Evolutionary conservation across 345 rosid genomes (phyloP).

Genomic region (Syzygium oleosum): DNA sequence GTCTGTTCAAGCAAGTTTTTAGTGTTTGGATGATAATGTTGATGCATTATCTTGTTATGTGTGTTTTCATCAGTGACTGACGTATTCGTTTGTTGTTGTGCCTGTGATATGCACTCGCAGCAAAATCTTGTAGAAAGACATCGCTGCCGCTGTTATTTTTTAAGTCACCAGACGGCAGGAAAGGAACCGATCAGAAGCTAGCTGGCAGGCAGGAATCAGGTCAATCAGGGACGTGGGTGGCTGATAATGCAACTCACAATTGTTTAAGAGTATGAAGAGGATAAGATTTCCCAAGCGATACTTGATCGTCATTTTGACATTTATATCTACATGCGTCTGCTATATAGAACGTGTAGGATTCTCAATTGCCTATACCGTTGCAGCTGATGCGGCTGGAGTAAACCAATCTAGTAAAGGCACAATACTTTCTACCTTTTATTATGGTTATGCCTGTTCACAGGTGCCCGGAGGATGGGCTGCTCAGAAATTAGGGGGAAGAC

Average conservation of each 20-base stretch:
- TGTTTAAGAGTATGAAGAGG: constrained; percentile 26
- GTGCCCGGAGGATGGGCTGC: constrained; percentile 99
- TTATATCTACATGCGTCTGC: constrained; percentile 79
- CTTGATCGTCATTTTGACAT: constrained; percentile 73
- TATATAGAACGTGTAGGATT: constrained; percentile 96
- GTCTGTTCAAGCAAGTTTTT: not conserved
- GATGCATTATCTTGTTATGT: not conserved
- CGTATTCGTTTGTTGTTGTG: not conserved
- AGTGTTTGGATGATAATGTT: not conserved
- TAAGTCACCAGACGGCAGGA: not conserved
- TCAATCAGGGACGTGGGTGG: not conserved
- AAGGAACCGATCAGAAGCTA: not conserved
- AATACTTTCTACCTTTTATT: constrained; percentile 77
- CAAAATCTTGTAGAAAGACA: not conserved
- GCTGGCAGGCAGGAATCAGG: not conserved
- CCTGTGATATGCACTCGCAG: not conserved
- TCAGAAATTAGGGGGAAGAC: constrained; percentile 84
- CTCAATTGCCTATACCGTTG: constrained; percentile 87
- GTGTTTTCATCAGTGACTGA: not conserved
- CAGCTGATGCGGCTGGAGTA: constrained; percentile 87
- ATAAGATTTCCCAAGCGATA: constrained; percentile 70
- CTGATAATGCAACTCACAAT: not conserved
- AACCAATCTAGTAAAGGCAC: constrained; percentile 90
- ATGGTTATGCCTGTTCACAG: constrained; percentile 93
- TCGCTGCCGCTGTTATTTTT: not conserved